Base-by-base conservation (phyloP, 768 basidiomycete species). In the Postia placenta region DNA sequence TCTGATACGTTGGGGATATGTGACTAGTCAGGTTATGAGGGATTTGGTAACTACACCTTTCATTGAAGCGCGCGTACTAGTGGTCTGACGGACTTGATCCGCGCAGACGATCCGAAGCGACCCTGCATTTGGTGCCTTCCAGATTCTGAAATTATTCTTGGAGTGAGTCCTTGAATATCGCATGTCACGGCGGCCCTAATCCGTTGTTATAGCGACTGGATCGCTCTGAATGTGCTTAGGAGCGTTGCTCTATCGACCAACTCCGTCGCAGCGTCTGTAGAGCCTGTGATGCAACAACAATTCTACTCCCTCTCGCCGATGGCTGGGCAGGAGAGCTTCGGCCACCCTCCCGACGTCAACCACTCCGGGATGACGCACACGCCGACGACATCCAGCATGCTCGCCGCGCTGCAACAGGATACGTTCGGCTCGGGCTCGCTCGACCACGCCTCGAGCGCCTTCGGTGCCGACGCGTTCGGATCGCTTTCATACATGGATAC, bases 11-110 rank as follows among this genome's bases (percentile, higher is more conserved):
- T 92, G 89, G 90, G 87, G 89, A 43, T 92, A 92, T 68, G 91
- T 92, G 62, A 92, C 90, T 15, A 88, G 86, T 66, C 90, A 93
- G 66, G 81, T 93, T 58, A 93, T 92, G 89, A 75, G 91, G 58
- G 91, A 93, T 67, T 71, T 93, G 64, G 87, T 91, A 63, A 65
- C 85, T 67, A 4, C 14, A 15, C 27, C 48, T 47, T 28, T 26
- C 44, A 40, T 46, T 45, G 28, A 45, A 41, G n/a, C 23, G 28
- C 52, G 25, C 40, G n/a, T 5, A 11, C 20, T 38, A 24, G 37
- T 9, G 20, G 30, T 45, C n/a, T 30, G 14, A 23, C 40, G 20
- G 42, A 25, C 26, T 15, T 50, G 28, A 49, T 50, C n/a, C 33
- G 28, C 37, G 9, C 62, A 92, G 89, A 92, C 90, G 9, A 92